Percentiles rank a stretch among this genome's conserved stretches.
These are phyloP conservation scores for Funneliformis mosseae DNA, from an alignment of 192 early-diverging fungal genomes.

Conservation along the genomic window DNA sequence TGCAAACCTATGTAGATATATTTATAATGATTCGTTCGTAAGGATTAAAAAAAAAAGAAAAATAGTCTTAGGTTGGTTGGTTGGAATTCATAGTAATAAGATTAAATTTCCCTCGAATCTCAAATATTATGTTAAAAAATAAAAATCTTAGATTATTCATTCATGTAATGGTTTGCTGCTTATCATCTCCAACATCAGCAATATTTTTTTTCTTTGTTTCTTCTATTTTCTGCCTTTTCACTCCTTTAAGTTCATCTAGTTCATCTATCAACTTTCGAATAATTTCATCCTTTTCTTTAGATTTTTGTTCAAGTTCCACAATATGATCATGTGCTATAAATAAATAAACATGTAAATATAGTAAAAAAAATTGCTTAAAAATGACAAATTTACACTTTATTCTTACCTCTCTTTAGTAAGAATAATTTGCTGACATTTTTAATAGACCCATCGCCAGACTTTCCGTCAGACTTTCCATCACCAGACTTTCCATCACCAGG, in stretches of 20 bases:
- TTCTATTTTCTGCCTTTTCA: slow-evolving; percentile 7
- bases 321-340: slow-evolving; percentile 32
- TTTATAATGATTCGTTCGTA: neutral
- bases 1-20: neutral
- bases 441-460: neutral
- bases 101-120: neutral
- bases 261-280: slow-evolving; percentile 17
- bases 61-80: neutral
- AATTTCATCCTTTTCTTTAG: slow-evolving; percentile 15
- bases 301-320: slow-evolving; percentile 27
- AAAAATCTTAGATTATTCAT: neutral
- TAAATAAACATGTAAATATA: neutral
- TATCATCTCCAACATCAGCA: neutral
- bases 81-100: neutral
- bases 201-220: neutral
- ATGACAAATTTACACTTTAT: neutral
- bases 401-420: slow-evolving; percentile 29
- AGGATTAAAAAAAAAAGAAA: neutral
- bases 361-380: neutral
- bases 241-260: slow-evolving; percentile 6
- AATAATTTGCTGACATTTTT: slow-evolving; percentile 32
- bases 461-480: neutral
- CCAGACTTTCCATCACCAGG: neutral
- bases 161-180: neutral
- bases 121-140: neutral